These are phyloP conservation scores for Blastomyces gilchristii DNA, from an alignment of 2,329 filamentous ascomycete genomes.

Conservation along the genomic window DNA sequence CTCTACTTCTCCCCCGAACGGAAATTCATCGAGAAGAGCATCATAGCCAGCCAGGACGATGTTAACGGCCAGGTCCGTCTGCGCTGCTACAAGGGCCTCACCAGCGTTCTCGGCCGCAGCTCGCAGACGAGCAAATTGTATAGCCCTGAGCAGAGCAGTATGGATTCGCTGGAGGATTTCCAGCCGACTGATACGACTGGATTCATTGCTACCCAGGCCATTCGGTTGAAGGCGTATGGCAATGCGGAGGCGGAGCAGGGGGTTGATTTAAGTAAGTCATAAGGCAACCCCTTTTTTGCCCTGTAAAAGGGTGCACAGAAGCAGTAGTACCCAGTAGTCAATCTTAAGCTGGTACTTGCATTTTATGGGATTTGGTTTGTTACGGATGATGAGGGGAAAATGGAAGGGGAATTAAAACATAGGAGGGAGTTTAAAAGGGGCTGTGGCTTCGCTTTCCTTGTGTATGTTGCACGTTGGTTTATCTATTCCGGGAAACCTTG, in stretches of 20 bases:
- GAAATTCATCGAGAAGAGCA: slow-evolving; percentile 54
- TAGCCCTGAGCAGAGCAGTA: slow-evolving; percentile 49
- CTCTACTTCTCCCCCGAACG: slow-evolving; percentile 55
- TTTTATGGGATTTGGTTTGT: neutral
- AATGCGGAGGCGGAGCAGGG: slow-evolving; percentile 13
- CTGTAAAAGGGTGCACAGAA: too few relatives aligned
- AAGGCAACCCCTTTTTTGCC: neutral
- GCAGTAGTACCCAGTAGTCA: neutral
- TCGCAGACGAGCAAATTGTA: slow-evolving; percentile 52
- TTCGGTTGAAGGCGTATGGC: slow-evolving; percentile 19
- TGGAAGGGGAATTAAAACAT: neutral
- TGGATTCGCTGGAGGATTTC: slow-evolving; percentile 58
- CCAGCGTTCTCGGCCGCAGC: slow-evolving; percentile 20
- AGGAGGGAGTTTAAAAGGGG: too few relatives aligned
- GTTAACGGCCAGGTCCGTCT: slow-evolving; percentile 50
- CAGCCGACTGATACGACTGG: slow-evolving; percentile 51
- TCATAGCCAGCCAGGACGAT: slow-evolving; percentile 48
- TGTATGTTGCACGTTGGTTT: too few relatives aligned
- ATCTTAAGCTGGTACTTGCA: neutral
- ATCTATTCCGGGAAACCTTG: too few relatives aligned
- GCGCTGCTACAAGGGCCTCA: slow-evolving; percentile 52
- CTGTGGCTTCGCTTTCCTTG: too few relatives aligned
- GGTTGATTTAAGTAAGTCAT: slow-evolving; percentile 14
- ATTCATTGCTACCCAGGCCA: slow-evolving; percentile 37
- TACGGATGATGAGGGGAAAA: neutral